A percentile compares a stretch with the other conserved stretches of the same genome.
phyloP scores from a whole-genome alignment of 495 filamentous ascomycete species.

The Echria macrotheca region DNA sequence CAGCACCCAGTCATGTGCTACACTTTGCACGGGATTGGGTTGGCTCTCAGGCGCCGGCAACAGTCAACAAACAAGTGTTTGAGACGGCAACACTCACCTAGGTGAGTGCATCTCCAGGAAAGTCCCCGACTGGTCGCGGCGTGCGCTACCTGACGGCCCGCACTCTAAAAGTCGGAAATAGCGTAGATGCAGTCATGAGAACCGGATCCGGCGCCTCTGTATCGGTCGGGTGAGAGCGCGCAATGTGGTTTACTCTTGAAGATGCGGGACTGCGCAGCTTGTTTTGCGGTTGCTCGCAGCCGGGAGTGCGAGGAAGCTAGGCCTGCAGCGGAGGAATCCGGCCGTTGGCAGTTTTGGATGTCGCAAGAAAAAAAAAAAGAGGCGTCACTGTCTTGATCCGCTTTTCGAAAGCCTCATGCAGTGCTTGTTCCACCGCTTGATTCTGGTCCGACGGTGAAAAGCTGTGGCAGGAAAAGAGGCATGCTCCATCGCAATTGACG shows the following conservation, averaged over 20 bases:
- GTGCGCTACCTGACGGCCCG: background rate
- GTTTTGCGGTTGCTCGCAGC: background rate
- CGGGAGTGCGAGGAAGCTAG: no score
- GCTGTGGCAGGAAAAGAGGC: background rate
- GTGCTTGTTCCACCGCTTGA: background rate
- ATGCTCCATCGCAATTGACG: background rate
- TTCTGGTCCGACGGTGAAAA: background rate
- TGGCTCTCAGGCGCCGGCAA: background rate
- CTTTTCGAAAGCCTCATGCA: no score
- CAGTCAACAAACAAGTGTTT: background rate
- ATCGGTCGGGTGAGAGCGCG: no score
- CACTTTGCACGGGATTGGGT: background rate
- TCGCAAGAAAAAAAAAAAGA: no score
- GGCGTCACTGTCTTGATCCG: no score
- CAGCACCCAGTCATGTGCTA: no score
- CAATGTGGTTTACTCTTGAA: no score
- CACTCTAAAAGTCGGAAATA: background rate
- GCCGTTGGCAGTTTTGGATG: no score
- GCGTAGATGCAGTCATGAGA: background rate
- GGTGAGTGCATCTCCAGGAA: constrained; percentile 1
- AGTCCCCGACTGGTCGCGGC: background rate
- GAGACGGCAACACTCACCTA: constrained; percentile 1
- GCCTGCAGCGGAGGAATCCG: no score
- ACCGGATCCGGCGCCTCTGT: no score
- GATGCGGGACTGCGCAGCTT: background rate